Conservation (phyloP, 2,329 filamentous ascomycete species). For the Elsinoe australis region DNA sequence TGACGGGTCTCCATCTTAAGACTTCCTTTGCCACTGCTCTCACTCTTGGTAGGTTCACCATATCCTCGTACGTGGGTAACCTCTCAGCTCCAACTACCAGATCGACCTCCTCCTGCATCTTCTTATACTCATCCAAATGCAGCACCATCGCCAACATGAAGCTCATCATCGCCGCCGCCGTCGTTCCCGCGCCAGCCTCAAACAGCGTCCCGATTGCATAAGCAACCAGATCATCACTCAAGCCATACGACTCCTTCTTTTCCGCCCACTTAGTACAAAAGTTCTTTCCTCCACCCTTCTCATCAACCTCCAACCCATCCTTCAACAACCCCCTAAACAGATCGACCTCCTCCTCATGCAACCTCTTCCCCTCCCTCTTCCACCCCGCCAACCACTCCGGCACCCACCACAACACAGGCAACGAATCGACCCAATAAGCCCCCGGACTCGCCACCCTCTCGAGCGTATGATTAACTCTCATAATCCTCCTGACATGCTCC, state of each 20-base stretch:
- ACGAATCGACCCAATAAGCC: conserved; percentile 31
- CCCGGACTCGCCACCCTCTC: conserved; percentile 34
- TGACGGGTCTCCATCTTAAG: conserved; percentile 40
- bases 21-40: conserved; percentile 38
- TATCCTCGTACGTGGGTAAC: conserved; percentile 33
- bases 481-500: conserved; percentile 27
- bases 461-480: conserved; percentile 31
- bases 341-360: conserved; percentile 26
- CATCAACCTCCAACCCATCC: too few relatives aligned
- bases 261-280: conserved; percentile 22
- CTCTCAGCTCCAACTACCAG: conserved; percentile 28
- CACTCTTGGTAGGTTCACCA: conserved; percentile 33
- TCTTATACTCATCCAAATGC: conserved; percentile 22
- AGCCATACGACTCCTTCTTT: conserved; percentile 22
- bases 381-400: conserved; percentile 28
- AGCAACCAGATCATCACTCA: conserved; percentile 24
- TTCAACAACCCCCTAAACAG: conserved; percentile 29
- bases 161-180: conserved; percentile 27
- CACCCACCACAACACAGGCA: conserved; percentile 28
- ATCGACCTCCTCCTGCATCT: conserved; percentile 33
- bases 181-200: conserved; percentile 30
- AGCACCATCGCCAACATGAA: conserved; percentile 29
- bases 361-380: conserved; percentile 25
- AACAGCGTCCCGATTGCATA: conserved; percentile 29
- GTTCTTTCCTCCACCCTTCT: conserved; percentile 22